Conservation (phyloP, 768 basidiomycete genomes). For the Neoboletus brunneissimus region DNA sequence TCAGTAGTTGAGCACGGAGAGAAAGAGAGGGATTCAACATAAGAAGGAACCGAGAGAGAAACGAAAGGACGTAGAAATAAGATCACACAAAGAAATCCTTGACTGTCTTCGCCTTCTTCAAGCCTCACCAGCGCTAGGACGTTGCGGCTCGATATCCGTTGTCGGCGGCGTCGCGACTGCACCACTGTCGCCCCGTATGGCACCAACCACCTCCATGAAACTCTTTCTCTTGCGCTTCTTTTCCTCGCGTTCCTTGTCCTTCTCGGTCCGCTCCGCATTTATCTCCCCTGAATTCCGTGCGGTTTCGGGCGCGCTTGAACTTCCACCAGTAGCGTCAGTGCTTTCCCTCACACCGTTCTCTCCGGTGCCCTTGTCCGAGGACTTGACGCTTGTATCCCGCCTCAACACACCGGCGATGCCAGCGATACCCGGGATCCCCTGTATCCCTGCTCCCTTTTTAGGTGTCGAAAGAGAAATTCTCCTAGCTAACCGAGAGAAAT, state of each 20-base stretch:
- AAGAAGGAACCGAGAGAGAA: not conserved
- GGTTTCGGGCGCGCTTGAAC: conserved; percentile 40
- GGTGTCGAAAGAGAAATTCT: conserved; percentile 64
- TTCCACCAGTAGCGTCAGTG: conserved; percentile 16
- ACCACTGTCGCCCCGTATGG: conserved; percentile 25
- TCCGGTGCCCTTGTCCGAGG: conserved; percentile 38
- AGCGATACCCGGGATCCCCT: conserved; percentile 35
- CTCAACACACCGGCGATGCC: conserved; percentile 30
- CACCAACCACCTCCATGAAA: conserved; percentile 40
- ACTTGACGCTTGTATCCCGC: conserved; percentile 35
- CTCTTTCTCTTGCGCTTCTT: conserved; percentile 65
- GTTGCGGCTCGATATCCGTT: conserved; percentile 15
- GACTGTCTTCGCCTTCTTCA: conserved; percentile 8
- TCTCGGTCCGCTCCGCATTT: conserved; percentile 45
- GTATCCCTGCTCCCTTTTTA: conserved; percentile 52
- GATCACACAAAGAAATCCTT: conserved; percentile 7
- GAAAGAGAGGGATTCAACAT: not conserved
- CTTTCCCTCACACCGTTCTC: conserved; percentile 20
- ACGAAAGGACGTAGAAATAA: conserved; percentile 8
- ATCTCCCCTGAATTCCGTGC: conserved; percentile 49
- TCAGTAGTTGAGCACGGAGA: not conserved
- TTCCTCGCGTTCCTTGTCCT: conserved; percentile 53
- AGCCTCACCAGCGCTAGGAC: conserved; percentile 4
- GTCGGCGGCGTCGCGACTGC: conserved; percentile 36
- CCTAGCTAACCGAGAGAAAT: conserved; percentile 78